These are phyloP conservation scores for Pythium dissimile DNA, from an alignment of 352 stramenopile genomes.

Conservation along the genomic window DNA sequence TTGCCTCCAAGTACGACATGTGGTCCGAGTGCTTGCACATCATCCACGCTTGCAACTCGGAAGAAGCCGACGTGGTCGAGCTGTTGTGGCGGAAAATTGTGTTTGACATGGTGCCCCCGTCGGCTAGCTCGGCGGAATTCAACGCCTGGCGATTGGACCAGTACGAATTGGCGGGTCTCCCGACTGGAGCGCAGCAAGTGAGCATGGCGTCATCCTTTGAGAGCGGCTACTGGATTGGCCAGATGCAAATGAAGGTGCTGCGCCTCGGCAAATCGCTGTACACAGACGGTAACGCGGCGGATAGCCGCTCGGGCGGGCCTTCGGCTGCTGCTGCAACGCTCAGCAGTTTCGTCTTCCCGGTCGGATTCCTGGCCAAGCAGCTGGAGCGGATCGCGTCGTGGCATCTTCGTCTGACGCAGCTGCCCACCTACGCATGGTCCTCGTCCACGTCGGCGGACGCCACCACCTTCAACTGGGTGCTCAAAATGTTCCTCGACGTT, in stretches of 20 bases:
- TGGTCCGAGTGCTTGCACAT: constrained; percentile 86
- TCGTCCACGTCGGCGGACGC: constrained; percentile 48
- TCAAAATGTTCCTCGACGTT: constrained; percentile 81
- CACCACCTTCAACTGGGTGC: constrained; percentile 76
- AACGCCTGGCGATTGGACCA: constrained; percentile 72
- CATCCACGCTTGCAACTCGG: constrained; percentile 81
- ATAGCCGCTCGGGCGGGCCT: constrained; percentile 30
- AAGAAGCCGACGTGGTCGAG: constrained; percentile 67
- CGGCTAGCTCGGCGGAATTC: constrained; percentile 58
- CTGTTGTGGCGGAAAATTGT: constrained; percentile 75
- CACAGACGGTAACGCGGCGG: constrained; percentile 46
- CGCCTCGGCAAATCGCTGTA: constrained; percentile 73
- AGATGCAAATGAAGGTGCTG: constrained; percentile 73
- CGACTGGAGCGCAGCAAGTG: constrained; percentile 6
- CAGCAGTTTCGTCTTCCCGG: constrained; percentile 65
- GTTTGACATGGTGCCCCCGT: constrained; percentile 63
- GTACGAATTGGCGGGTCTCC: constrained; percentile 56
- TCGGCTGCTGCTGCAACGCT: constrained; percentile 25
- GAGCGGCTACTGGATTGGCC: constrained; percentile 76
- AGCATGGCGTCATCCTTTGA: constrained; percentile 49
- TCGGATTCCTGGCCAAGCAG: constrained; percentile 68
- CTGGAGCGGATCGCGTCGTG: constrained; percentile 77
- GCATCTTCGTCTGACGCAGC: constrained; percentile 64
- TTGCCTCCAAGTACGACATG: constrained; percentile 83
- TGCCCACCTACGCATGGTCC: constrained; percentile 36